Conservation (phyloP, 202 grass and related monocot species). For the Elaeis oleifera region DNA sequence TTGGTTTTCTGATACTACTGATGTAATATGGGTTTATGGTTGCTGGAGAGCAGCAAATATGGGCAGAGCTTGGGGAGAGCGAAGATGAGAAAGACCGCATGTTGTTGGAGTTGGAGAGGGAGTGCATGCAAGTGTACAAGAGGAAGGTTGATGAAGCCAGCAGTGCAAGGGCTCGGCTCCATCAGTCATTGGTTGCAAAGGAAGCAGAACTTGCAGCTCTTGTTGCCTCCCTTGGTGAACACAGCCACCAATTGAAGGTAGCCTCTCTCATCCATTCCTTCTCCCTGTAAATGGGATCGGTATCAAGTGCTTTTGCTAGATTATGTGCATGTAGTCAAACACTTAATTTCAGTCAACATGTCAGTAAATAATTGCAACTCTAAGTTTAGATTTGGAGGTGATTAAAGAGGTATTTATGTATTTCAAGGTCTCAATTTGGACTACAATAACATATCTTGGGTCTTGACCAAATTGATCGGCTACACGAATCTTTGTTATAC, state of each 20-base stretch:
- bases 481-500: too few relatives aligned
- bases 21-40: neutral
- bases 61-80: conserved; percentile 84
- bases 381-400: too few relatives aligned
- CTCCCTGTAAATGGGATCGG: too few relatives aligned
- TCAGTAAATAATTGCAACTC: too few relatives aligned
- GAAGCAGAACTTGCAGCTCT: conserved; percentile 82
- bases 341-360: too few relatives aligned
- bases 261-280: neutral
- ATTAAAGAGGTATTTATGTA: too few relatives aligned
- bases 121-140: conserved; percentile 76
- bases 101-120: conserved; percentile 71
- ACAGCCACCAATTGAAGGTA: conserved; percentile 51
- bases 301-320: too few relatives aligned
- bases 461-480: too few relatives aligned
- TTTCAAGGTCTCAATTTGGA: too few relatives aligned
- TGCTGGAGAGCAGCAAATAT: conserved; percentile 55
- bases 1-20: too few relatives aligned
- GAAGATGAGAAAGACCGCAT: conserved; percentile 78
- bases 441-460: too few relatives aligned
- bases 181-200: conserved; percentile 58
- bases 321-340: too few relatives aligned
- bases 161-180: conserved; percentile 50
- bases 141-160: conserved; percentile 72
- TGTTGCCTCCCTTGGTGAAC: conserved; percentile 65